Evolutionary conservation across 2,329 filamentous ascomycete species (phyloP), one percentile per base, ranked within the genome.

Genomic region (Aureobasidium uvarum): DNA sequence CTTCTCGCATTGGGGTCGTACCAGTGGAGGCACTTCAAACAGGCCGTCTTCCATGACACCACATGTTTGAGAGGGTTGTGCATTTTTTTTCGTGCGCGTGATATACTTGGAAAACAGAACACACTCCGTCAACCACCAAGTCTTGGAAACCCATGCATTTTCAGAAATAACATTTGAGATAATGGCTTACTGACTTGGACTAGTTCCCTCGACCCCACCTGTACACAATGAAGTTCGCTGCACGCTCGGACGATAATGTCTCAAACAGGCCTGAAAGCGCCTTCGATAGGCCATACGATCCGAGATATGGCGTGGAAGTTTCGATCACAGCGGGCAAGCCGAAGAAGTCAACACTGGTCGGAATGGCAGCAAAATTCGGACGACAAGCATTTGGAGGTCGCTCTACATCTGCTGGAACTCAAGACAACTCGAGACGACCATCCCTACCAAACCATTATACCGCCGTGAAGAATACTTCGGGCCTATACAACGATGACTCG

Each of bases 281-380:
- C 14, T 66, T 64, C 55, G 59, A 55, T 11, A 38, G 51, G 16
- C 60, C 39, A 1, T 64, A 58, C 54, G 48, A 62, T 39, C 28
- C 56, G 41, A 48, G 43, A 54, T 64, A 36, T 54, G 64, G 64
- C 11, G 43, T 56, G 18, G 46, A 58, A 46, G 43, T 68, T 59
- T 69, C 64, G 56, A 41, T 68, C 58, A 55, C 65, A 67, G 33
- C 71, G 66, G 62, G 67, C 70, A 46, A 64, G 45, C 43, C 65
- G n/a, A 68, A 62, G 39, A 67, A 67, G 36, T 36, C 62, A 23
- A 63, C 64, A 8, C 63, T 66, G 18, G 52, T 48, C 23, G 67
- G 67, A 25, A 54, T 51, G 55, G 67, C 67, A 14, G 65, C 67
- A 16, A 62, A 46, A 28, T 64, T 68, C n/a, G 55, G 62, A 18